These are phyloP conservation scores for Suillus clintonianus DNA, from an alignment of 768 basidiomycete species.

Conservation along the genomic window DNA sequence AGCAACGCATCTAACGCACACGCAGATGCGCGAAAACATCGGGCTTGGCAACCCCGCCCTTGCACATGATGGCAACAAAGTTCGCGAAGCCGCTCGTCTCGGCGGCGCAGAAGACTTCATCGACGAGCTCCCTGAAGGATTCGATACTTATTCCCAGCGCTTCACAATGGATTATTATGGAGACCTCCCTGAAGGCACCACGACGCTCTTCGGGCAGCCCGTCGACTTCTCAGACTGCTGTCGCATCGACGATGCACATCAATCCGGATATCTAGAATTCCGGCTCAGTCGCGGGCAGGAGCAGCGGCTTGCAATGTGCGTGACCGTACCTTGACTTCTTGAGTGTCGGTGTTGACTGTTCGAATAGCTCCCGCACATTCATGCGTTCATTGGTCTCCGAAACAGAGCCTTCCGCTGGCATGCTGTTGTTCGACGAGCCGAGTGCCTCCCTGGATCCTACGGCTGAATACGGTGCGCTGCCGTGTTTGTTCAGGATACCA, in stretches of 20 bases:
- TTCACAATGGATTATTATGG: constrained; percentile 68
- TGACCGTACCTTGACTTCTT: neutral
- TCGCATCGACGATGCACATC: constrained; percentile 44
- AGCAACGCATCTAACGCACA: neutral
- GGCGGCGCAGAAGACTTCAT: constrained; percentile 75
- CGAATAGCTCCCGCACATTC: constrained; percentile 59
- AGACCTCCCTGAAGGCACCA: constrained; percentile 62
- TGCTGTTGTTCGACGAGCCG: constrained; percentile 72
- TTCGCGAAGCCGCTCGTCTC: constrained; percentile 64
- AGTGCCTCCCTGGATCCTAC: constrained; percentile 73
- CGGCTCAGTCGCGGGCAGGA: constrained; percentile 70
- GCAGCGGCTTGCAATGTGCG: constrained; percentile 70
- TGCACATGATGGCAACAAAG: constrained; percentile 51
- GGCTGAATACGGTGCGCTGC: constrained; percentile 62
- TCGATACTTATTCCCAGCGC: constrained; percentile 69
- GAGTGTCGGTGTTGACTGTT: neutral
- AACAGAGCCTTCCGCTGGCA: constrained; percentile 46
- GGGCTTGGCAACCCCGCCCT: constrained; percentile 66
- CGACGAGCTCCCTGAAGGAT: constrained; percentile 61
- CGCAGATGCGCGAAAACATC: constrained; percentile 77
- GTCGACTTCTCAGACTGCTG: constrained; percentile 59
- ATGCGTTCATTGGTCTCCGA: constrained; percentile 61
- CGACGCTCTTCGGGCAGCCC: constrained; percentile 56
- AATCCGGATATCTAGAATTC: constrained; percentile 37
- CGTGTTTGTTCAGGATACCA: neutral